These are phyloP conservation scores for Penicillium expansum DNA, from an alignment of 2,329 filamentous ascomycete genomes.

Conservation along the genomic window DNA sequence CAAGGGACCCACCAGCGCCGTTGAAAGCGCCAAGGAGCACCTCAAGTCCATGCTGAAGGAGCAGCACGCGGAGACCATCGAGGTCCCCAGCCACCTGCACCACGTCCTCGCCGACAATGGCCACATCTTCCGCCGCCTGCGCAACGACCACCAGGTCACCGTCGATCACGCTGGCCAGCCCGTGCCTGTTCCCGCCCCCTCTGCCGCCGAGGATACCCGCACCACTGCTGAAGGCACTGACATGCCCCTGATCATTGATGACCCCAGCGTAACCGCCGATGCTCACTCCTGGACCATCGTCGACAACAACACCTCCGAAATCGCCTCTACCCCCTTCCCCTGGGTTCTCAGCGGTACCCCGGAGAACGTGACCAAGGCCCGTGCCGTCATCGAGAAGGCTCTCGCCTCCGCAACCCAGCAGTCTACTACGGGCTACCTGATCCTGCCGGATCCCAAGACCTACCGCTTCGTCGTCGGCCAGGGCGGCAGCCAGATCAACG, in stretches of 20 bases:
- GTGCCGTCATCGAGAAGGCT: constrained; percentile 68
- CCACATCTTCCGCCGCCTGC: constrained; percentile 86
- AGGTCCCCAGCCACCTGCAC: constrained; percentile 78
- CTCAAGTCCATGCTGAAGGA: constrained; percentile 74
- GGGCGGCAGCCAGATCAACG: constrained; percentile 86
- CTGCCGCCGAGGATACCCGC: constrained; percentile 50
- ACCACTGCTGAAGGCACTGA: constrained; percentile 52
- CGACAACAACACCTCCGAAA: constrained; percentile 43
- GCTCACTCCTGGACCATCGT: constrained; percentile 82
- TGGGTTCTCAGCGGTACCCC: constrained; percentile 82
- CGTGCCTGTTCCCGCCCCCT: constrained; percentile 68
- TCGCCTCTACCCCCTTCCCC: constrained; percentile 52
- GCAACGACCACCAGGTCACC: constrained; percentile 80
- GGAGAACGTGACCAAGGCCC: constrained; percentile 80
- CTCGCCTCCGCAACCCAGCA: constrained; percentile 58
- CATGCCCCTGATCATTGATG: constrained; percentile 94
- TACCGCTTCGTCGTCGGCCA: constrained; percentile 90
- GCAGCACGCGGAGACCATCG: constrained; percentile 82
- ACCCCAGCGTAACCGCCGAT: constrained; percentile 62
- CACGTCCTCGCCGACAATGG: constrained; percentile 79
- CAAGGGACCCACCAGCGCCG: constrained; percentile 71
- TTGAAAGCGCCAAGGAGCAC: constrained; percentile 83
- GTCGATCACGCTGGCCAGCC: constrained; percentile 85
- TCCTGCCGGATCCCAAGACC: constrained; percentile 82
- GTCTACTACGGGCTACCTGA: constrained; percentile 74